A percentile compares a stretch with the other conserved stretches of the same genome.
phyloP scores from a whole-genome alignment of 2,329 filamentous ascomycete genomes.

The Ophiostoma novo-ulmi region DNA sequence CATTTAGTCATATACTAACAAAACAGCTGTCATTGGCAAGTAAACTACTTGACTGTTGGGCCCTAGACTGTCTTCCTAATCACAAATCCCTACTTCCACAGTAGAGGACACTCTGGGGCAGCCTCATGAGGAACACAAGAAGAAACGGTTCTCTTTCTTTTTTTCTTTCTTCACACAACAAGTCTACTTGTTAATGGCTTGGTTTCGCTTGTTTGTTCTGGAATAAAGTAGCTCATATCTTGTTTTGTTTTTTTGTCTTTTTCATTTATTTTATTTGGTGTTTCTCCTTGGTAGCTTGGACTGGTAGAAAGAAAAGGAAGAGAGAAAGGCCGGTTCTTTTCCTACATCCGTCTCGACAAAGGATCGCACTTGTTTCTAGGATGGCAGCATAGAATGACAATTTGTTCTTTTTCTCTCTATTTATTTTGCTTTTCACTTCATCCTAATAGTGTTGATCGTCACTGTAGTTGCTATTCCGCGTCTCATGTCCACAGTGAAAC shows the following conservation, averaged over 20 bases:
- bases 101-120: not conserved
- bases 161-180: not conserved
- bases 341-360: not conserved
- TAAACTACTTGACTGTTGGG: not conserved
- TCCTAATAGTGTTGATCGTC: not conserved
- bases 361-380: not conserved
- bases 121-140: not conserved
- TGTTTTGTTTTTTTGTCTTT: not conserved
- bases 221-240: not conserved
- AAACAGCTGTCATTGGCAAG: not conserved
- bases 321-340: slow-evolving; percentile 7
- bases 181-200: not conserved
- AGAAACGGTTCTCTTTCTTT: slow-evolving; percentile 3
- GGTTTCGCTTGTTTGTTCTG: not conserved
- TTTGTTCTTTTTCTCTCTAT: not conserved
- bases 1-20: not conserved
- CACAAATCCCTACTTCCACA: not conserved
- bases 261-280: not conserved
- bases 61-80: not conserved
- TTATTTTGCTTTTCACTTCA: not conserved
- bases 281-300: slow-evolving; percentile 14
- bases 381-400: slow-evolving; percentile 8
- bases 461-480: not conserved
- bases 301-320: not conserved
- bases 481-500: slow-evolving; percentile 6